Evolutionary conservation across 2,329 filamentous ascomycete species (phyloP).

Genomic region (Aspergillus sp.): DNA sequence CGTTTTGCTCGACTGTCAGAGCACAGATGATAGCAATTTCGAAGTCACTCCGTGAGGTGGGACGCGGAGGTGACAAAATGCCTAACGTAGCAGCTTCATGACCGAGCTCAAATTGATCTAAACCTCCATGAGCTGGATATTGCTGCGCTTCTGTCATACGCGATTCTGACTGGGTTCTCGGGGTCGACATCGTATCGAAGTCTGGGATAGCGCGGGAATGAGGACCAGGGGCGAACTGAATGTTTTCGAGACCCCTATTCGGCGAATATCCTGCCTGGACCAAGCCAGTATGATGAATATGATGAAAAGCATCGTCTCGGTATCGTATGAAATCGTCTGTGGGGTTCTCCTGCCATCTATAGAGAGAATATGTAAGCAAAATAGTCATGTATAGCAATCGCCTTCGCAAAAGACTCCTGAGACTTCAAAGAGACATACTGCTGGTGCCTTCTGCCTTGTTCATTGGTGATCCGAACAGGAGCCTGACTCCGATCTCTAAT

Average conservation of each 20-base stretch:
- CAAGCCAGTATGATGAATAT: neutral
- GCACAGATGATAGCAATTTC: constrained; percentile 37
- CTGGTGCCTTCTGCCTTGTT: neutral
- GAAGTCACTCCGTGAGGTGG: constrained; percentile 16
- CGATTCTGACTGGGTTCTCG: neutral
- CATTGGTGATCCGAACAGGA: neutral
- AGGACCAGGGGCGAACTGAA: neutral
- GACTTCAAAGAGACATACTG: neutral
- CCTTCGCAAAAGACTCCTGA: neutral
- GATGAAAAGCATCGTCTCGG: neutral
- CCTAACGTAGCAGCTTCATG: neutral
- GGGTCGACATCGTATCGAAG: neutral
- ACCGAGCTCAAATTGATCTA: neutral
- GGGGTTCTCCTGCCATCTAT: neutral
- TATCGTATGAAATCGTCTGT: neutral
- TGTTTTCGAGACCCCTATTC: neutral
- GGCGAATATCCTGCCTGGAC: neutral
- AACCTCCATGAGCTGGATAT: neutral
- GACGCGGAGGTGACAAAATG: no score
- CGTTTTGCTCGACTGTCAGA: constrained; percentile 29
- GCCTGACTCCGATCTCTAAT: neutral
- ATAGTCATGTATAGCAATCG: neutral
- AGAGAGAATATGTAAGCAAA: neutral
- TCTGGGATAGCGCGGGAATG: neutral
- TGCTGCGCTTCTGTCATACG: neutral